Evolutionary conservation across 768 basidiomycete genomes (phyloP), one percentile per base, ranked within the genome.

Genomic region (Xerocomellus dryophilus): DNA sequence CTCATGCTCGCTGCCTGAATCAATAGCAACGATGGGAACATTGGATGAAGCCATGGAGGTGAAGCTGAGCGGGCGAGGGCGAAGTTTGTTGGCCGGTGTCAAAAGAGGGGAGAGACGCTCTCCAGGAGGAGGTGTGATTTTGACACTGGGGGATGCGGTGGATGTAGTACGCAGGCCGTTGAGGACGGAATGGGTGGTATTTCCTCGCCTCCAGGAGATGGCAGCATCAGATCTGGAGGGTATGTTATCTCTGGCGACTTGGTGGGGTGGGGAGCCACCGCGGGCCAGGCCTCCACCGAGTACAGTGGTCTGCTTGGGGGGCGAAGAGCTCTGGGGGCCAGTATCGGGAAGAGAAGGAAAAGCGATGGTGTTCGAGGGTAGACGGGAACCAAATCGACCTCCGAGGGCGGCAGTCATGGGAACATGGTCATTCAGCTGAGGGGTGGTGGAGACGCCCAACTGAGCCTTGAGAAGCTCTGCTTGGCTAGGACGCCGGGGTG

Each of bases 171-270:
- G 83, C 61, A 86, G 80, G 39, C 82, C 84, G 57, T 76, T 83
- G 46, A 90, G 77, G 17, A 85, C 82, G 12, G 87, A 90, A 68
- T 88, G 83, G 66, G 84, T 86, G 27, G 81, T 67, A 27, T 69
- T 84, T 40, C 82, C 81, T 48, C 91, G 86, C 66, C 91, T 81
- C 91, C 91, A 93, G 47, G 88, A 90, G 35, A 82, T 75, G 45
- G 82, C 89, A 32, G 81, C 73, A 65, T 93, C 90, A 2, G 90
- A 91, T 71, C 90, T 92, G 66, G 90, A 91, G n/a, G 85, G 82
- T 6, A 71, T 63, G 41, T 27, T 57, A 21, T 69, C 68, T 36
- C 53, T 64, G 51, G 66, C 62, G 43, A 56, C 73, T 56, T 76
- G 79, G 15, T 67, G 29, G 35, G 78, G 74, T 15, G 76, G 65